Evolutionary conservation across 495 filamentous ascomycete genomes (phyloP), one percentile per base, ranked within the genome.

Genomic region (Neurospora sp.): DNA sequence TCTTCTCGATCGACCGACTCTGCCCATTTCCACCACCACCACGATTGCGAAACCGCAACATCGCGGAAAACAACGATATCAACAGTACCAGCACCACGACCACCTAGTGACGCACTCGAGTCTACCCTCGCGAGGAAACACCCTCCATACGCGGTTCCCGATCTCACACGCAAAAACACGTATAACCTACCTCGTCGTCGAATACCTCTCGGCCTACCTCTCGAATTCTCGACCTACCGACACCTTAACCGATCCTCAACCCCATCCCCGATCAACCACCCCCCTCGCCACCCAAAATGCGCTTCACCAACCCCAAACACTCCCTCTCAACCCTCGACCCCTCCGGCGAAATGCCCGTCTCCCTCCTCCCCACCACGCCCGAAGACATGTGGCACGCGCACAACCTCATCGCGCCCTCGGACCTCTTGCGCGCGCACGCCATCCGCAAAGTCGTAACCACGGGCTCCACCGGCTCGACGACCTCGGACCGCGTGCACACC

Each of bases 311-410:
- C 14, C 77, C 77, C 72, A 81, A 80, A 39, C 82, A 90, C 72
- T 77, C 81, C 71, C 90, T 96, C 73, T 89, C 92, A 75, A 88
- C 88, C 40, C 84, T 93, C 84, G 93, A 92, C 85, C 54, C 54
- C 27, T 66, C 54, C 1, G 74, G 72, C 23, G 91, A 92, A 5
- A 93, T 92, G 12, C 89, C 84, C 72, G 89, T 97, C 75, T 93
- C 91, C 38, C 85, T 99, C 69, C 88, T 93, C 69, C 94, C 96
- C 3, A 90, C 93, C 79, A 96, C 97, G 77, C 93, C 94, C 39
- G 96, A 98, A 84, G 96, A 99, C 81, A 97, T 99, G 94, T 99
- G 96, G 96, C 94, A 98, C 78, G 91, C 92, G 80, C 94, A 97
- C 86, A 99, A 99, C 83, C 88, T 99, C 44, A 95, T 99, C 80